Evolutionary conservation across 805 yeast genomes (phyloP), one percentile per base, ranked within the genome.

Genomic region (Candida montana): DNA sequence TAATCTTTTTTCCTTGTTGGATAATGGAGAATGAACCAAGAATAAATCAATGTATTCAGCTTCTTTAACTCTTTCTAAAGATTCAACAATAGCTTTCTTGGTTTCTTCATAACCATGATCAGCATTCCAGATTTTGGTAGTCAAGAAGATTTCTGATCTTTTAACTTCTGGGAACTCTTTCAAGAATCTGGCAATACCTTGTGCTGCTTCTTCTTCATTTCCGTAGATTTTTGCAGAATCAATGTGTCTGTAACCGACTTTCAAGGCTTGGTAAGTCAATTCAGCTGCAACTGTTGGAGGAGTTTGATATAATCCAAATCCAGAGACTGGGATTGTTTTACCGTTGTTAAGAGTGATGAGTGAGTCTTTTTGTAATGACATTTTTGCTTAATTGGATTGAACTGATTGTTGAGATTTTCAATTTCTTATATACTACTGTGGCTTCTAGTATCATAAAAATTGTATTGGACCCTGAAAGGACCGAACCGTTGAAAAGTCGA

Each of bases 21-120:
- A 71, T 39, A 65, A 52, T 17, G 93, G 91, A 7, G 81, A 69
- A 57, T 81, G 87, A 49, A 85, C 78, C 51, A 86, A 65, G 39
- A 81, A 63, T 45, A 87, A 62, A 55, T 86, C 95, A 46, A 85
- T 83, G 55, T 84, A 84, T 18, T 69, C 74, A 36, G 83, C 60
- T 2, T 62, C 70, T 33, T 71, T 64, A 9, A 77, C 81, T 37
- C 67, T 63, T 10, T 63, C 62, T 31, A 83, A 55, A 49, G 85
- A 76, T 18, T 68, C 72, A 31, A 68, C 62, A 45, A 86, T 76
- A 2, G 86, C 47, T 5, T 21, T 28, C 7, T 31, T 24, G 7
- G 49, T 37, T 13, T 32, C 32, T 18, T 47, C 53, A 32, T 49
- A 45, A 24, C 39, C 42, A 11, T 32, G 49, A 8, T 41, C 46